Evolutionary conservation across 179 eudicot species (phyloP).

Genomic region (Corrigiola litoralis): DNA sequence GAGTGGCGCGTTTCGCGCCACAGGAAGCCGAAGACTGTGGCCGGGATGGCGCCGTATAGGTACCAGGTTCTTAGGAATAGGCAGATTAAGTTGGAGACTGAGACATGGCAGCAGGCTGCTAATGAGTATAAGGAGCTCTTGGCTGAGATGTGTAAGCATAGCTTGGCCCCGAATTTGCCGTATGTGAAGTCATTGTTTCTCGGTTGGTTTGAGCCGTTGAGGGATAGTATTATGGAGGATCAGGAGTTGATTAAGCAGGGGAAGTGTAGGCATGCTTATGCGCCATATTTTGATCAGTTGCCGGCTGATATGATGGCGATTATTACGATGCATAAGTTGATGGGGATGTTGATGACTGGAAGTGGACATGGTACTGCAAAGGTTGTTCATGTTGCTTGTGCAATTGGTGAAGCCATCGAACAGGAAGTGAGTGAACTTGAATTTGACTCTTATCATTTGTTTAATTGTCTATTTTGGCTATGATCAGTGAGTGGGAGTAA

Average conservation of each 20-base stretch:
- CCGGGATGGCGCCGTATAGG: conserved; percentile 45
- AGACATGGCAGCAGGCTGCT: conserved; percentile 87
- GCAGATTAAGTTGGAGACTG: conserved; percentile 85
- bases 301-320: conserved; percentile 96
- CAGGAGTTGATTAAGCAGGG: conserved; percentile 60
- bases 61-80: conserved; percentile 51
- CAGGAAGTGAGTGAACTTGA: conserved; percentile 70
- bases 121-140: conserved; percentile 80
- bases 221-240: conserved; percentile 62
- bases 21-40: conserved; percentile 13
- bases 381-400: conserved; percentile 80
- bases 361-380: conserved; percentile 61
- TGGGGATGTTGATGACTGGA: conserved; percentile 77
- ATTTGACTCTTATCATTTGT: neutral
- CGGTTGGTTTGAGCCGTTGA: conserved; percentile 94
- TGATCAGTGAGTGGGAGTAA: too few species aligned
- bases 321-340: conserved; percentile 92
- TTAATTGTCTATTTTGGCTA: conserved; percentile 3
- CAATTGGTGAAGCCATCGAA: conserved; percentile 83
- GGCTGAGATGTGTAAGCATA: conserved; percentile 78
- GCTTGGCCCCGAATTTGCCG: conserved; percentile 91
- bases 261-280: conserved; percentile 57
- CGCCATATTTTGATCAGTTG: conserved; percentile 58
- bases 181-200: conserved; percentile 81
- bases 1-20: conserved; percentile 19